Percentiles rank a stretch among this genome's conserved stretches.
Conservation (phyloP, 192 early-diverging fungal species). For the Coemansia sp. region DNA sequence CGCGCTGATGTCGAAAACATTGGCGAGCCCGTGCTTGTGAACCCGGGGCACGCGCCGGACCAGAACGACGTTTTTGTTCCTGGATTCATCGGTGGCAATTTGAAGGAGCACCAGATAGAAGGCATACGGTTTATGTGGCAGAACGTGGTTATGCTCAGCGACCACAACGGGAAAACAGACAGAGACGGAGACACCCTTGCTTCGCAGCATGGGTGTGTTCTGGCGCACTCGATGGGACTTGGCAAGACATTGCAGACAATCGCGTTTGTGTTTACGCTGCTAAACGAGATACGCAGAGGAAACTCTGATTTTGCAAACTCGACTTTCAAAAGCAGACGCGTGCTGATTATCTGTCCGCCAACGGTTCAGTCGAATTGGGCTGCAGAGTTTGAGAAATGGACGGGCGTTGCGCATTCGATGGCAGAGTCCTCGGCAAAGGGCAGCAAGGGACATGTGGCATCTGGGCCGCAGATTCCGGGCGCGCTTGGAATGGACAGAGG, state of each 20-base stretch:
- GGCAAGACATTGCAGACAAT: slow-evolving; percentile 84
- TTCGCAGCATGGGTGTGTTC: too few species aligned
- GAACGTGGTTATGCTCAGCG: slow-evolving; percentile 68
- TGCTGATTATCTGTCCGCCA: slow-evolving; percentile 75
- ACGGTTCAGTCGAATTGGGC: slow-evolving; percentile 75
- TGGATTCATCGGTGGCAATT: slow-evolving; percentile 53
- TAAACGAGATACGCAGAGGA: slow-evolving; percentile 58
- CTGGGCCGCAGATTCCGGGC: slow-evolving; percentile 6
- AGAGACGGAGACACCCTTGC: too few species aligned
- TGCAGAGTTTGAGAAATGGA: slow-evolving; percentile 72
- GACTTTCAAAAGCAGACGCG: slow-evolving; percentile 56
- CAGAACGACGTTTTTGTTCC: slow-evolving; percentile 49
- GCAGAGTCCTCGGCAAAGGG: neutral
- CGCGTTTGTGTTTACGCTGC: slow-evolving; percentile 68
- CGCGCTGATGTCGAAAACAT: neutral
- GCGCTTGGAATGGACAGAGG: neutral
- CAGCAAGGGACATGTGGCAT: slow-evolving; percentile 16
- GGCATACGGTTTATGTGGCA: slow-evolving; percentile 84
- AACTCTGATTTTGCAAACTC: slow-evolving; percentile 59
- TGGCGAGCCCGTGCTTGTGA: slow-evolving; percentile 55
- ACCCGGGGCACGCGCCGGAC: slow-evolving; percentile 58
- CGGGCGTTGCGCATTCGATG: slow-evolving; percentile 33
- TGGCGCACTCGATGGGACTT: slow-evolving; percentile 69
- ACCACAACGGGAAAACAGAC: too few species aligned
- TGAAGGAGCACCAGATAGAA: slow-evolving; percentile 43